Evolutionary conservation across 345 rosid species (phyloP), one percentile per base, ranked within the genome.

Genomic region (Linum tenue): DNA sequence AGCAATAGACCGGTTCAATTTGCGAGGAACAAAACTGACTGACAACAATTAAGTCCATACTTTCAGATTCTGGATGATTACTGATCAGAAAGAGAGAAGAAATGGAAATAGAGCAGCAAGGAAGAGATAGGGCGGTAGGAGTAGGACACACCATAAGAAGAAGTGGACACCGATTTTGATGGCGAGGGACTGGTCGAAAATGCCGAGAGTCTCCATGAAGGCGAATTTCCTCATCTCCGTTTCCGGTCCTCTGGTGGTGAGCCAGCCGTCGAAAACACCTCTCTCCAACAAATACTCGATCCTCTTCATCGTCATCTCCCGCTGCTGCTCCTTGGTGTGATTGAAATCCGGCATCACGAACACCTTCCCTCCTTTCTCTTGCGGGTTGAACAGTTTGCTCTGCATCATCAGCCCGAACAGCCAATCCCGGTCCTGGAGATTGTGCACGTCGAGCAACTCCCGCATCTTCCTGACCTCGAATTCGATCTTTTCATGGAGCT

Each of bases 271-370:
- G 62, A 84, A 92, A 7, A 78, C 92, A 2, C 94, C 95, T 63
- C 67, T 76, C 44, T 88, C 96, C 2, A 71, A 66, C 75, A 92
- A 59, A 56, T 76, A 86, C 60, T 42, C 72, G 63, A 92, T 78
- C 71, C 97, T 76, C 66, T 63, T 85, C 97, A 80, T 75, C 0
- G 96, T 92, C 66, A 86, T 79, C 81, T 90, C 96, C 7, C 98
- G 74, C 73, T 92, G 98, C 63, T 88, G 96, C 80, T 88, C 98
- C 97, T 81, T 92, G 38, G 96, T 66, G 82, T 90, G 97, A 75
- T 90, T 90, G 59, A 76, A 90, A 69, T 90, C 95, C 6, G 97
- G 90, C 44, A 72, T 64, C 57, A 85, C 83, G 64, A 80, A 92
- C n/a, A 92, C 71, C 77, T 75, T 81, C 53, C 87, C 94, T 17